phyloP scores from a whole-genome alignment of 257 asterid genomes.

The Solanum gandarillasii region DNA sequence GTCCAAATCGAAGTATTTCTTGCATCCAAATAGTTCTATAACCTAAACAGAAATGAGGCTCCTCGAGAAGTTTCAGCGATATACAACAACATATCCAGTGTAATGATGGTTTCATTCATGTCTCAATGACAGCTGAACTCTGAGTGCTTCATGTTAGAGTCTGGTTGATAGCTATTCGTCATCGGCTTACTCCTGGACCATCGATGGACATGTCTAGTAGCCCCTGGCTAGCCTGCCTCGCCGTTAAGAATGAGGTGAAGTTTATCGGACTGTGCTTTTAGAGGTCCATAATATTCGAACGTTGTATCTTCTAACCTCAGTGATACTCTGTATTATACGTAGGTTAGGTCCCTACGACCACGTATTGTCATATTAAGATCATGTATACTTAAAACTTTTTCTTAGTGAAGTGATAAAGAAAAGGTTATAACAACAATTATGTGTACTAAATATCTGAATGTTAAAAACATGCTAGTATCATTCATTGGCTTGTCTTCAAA shows the following conservation, averaged over 20 bases:
- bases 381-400: background rate
- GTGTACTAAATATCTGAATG: background rate
- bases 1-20: slow-evolving; percentile 17
- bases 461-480: background rate
- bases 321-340: background rate
- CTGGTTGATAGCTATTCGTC: background rate
- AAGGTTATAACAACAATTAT: background rate
- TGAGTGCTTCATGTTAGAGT: background rate
- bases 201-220: background rate
- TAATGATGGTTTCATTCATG: background rate
- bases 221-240: background rate
- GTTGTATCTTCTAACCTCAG: background rate
- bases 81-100: background rate
- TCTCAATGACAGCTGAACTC: background rate
- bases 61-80: background rate
- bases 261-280: background rate
- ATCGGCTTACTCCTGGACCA: background rate
- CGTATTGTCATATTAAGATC: background rate
- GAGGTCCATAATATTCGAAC: background rate
- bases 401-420: background rate
- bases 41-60: background rate
- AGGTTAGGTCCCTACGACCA: background rate
- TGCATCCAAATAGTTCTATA: slow-evolving; percentile 13
- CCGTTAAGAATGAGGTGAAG: background rate
- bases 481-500: background rate